Evolutionary conservation across 495 filamentous ascomycete genomes (phyloP).

Genomic region (Penicillium turbatum): DNA sequence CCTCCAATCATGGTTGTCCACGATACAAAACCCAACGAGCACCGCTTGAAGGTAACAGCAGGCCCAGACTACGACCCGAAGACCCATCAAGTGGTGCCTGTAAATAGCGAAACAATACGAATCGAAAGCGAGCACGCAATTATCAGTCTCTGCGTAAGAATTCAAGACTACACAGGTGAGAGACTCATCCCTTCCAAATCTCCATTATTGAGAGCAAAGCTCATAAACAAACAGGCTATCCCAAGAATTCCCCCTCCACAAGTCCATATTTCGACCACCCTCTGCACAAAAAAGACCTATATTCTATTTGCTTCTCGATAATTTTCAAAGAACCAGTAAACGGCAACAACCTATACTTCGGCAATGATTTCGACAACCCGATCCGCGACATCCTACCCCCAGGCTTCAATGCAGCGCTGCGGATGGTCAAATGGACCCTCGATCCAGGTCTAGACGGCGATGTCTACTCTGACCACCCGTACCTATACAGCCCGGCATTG

Average conservation of each 20-base stretch:
- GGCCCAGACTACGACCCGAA: slow-evolving; percentile 66
- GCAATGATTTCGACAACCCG: slow-evolving; percentile 87
- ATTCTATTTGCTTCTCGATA: slow-evolving; percentile 75
- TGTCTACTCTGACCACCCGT: slow-evolving; percentile 77
- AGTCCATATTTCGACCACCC: slow-evolving; percentile 71
- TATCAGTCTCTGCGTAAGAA: slow-evolving; percentile 63
- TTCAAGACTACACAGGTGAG: slow-evolving; percentile 58
- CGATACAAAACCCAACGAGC: slow-evolving; percentile 17
- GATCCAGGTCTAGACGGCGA: slow-evolving; percentile 88
- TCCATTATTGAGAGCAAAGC: slow-evolving; percentile 3
- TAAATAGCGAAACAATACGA: slow-evolving; percentile 59
- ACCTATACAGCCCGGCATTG: slow-evolving; percentile 73
- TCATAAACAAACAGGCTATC: slow-evolving; percentile 52
- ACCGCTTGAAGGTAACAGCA: slow-evolving; percentile 48
- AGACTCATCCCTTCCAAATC: background rate
- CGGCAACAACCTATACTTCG: slow-evolving; percentile 74
- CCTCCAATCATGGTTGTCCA: background rate
- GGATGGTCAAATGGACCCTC: slow-evolving; percentile 76
- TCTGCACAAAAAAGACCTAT: slow-evolving; percentile 68
- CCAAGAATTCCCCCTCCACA: slow-evolving; percentile 51
- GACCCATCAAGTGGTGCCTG: slow-evolving; percentile 62
- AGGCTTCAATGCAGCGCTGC: slow-evolving; percentile 76
- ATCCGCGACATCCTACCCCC: slow-evolving; percentile 82
- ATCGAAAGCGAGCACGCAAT: slow-evolving; percentile 59
- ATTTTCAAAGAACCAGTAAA: slow-evolving; percentile 61